phyloP scores from a whole-genome alignment of 2,329 filamentous ascomycete species.

The Nemania diffusa region DNA sequence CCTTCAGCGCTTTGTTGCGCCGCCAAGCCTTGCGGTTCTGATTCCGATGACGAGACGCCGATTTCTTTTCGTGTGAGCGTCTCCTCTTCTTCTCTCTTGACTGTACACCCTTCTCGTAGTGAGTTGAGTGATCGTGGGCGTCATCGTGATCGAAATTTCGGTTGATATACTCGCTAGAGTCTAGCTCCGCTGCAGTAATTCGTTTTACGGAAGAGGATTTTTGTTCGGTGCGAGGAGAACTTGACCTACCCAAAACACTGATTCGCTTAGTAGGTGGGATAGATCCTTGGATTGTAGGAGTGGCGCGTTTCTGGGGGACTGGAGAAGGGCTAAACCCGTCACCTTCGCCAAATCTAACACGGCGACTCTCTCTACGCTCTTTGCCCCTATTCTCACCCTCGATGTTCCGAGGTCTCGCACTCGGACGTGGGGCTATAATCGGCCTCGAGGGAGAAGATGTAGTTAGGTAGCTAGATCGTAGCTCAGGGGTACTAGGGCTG shows the following conservation, averaged over 20 bases:
- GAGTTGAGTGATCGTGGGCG: not conserved
- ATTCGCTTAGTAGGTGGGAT: not conserved
- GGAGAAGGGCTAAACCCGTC: constrained; percentile 7
- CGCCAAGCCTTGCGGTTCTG: constrained; percentile 2
- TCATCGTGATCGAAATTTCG: not conserved
- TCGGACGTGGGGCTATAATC: not conserved
- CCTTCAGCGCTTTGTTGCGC: not conserved
- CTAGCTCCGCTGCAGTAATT: not conserved
- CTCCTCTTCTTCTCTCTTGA: not conserved
- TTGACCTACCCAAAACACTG: not conserved
- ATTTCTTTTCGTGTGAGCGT: not conserved
- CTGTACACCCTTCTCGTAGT: not conserved
- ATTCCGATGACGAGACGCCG: constrained; percentile 17
- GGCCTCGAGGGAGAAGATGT: not conserved
- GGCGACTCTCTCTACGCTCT: not conserved
- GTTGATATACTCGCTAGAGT: too few relatives aligned
- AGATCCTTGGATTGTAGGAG: too few relatives aligned
- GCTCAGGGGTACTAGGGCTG: constrained; percentile 4
- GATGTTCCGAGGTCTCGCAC: not conserved
- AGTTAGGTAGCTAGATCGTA: not conserved
- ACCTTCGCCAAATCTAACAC: not conserved
- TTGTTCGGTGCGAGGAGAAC: not conserved
- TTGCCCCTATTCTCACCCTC: not conserved
- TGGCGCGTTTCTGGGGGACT: not conserved
- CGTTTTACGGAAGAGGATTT: not conserved